A percentile compares a stretch with the other conserved stretches of the same genome.
phyloP scores from a whole-genome alignment of 805 yeast species.

The Suhomyces emberorum region DNA sequence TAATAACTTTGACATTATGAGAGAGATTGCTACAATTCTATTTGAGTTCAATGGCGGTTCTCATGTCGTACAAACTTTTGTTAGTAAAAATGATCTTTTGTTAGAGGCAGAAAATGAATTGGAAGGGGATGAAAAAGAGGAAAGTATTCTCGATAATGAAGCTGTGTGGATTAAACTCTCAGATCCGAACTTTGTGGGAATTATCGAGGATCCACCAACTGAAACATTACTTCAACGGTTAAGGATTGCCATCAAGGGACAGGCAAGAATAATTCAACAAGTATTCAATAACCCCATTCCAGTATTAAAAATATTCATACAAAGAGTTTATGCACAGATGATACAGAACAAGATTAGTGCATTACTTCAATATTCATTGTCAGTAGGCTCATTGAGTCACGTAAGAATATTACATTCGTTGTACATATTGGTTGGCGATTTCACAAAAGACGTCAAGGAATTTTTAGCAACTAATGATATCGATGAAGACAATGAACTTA shows the following conservation, averaged over 20 bases:
- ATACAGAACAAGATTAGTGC: conserved; percentile 54
- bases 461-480: conserved; percentile 49
- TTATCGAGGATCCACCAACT: conserved; percentile 51
- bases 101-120: conserved; percentile 36
- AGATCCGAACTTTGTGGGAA: conserved; percentile 53
- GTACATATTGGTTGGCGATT: conserved; percentile 54
- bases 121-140: conserved; percentile 14
- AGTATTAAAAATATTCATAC: conserved; percentile 68
- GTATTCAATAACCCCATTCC: conserved; percentile 70
- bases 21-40: conserved; percentile 69
- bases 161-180: conserved; percentile 56
- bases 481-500: conserved; percentile 45
- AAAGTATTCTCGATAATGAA: conserved; percentile 39
- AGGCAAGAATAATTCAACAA: conserved; percentile 66
- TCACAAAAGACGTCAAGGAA: conserved; percentile 63
- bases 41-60: conserved; percentile 82
- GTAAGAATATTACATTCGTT: conserved; percentile 70
- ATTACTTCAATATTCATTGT: conserved; percentile 59
- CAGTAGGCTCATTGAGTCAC: conserved; percentile 65
- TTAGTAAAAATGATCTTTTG: conserved; percentile 74
- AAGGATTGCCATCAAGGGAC: conserved; percentile 59
- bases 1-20: conserved; percentile 67
- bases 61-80: conserved; percentile 77
- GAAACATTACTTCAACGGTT: conserved; percentile 50
- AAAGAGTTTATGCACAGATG: conserved; percentile 74